Evolutionary conservation across 2,329 filamentous ascomycete genomes (phyloP).

Genomic region (Fusarium siculi): DNA sequence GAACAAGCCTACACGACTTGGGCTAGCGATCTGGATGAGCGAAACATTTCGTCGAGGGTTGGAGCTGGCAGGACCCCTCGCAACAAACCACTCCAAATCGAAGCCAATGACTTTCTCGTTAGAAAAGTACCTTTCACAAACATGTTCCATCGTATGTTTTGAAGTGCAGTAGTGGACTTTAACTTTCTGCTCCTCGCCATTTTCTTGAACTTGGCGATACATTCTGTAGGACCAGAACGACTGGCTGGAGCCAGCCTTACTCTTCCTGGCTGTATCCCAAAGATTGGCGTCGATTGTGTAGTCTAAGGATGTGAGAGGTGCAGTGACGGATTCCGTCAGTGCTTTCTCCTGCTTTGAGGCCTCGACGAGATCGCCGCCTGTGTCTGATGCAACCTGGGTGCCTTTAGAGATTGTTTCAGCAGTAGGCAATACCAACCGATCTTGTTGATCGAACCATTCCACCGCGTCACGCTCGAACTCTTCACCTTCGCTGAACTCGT

Average conservation of each 20-base stretch:
- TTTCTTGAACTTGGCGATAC: slow-evolving; percentile 65
- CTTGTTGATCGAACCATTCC: slow-evolving; percentile 44
- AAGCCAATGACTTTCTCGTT: slow-evolving; percentile 81
- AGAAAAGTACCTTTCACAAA: slow-evolving; percentile 73
- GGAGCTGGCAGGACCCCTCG: slow-evolving; percentile 55
- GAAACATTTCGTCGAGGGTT: slow-evolving; percentile 77
- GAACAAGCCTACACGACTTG: slow-evolving; percentile 81
- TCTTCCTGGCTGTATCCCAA: slow-evolving; percentile 58
- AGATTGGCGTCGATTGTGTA: slow-evolving; percentile 47
- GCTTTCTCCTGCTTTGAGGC: neutral
- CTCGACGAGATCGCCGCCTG: slow-evolving; percentile 10
- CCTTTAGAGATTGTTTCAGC: slow-evolving; percentile 7
- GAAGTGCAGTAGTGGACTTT: slow-evolving; percentile 82
- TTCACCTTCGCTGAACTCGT: slow-evolving; percentile 40
- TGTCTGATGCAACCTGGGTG: neutral
- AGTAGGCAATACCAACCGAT: slow-evolving; percentile 6
- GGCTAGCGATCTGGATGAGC: slow-evolving; percentile 83
- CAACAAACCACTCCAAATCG: slow-evolving; percentile 84
- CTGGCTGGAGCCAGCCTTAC: slow-evolving; percentile 54
- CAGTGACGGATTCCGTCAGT: slow-evolving; percentile 5
- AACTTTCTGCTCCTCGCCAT: slow-evolving; percentile 62
- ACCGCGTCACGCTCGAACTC: slow-evolving; percentile 40
- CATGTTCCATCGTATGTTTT: slow-evolving; percentile 72
- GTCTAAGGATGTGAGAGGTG: slow-evolving; percentile 43
- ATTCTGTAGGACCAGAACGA: slow-evolving; percentile 77